Percentiles rank a stretch among this genome's conserved stretches.
These are phyloP conservation scores for Chytriomyces sp. DNA, from an alignment of 192 early-diverging fungal species.

Conservation along the genomic window DNA sequence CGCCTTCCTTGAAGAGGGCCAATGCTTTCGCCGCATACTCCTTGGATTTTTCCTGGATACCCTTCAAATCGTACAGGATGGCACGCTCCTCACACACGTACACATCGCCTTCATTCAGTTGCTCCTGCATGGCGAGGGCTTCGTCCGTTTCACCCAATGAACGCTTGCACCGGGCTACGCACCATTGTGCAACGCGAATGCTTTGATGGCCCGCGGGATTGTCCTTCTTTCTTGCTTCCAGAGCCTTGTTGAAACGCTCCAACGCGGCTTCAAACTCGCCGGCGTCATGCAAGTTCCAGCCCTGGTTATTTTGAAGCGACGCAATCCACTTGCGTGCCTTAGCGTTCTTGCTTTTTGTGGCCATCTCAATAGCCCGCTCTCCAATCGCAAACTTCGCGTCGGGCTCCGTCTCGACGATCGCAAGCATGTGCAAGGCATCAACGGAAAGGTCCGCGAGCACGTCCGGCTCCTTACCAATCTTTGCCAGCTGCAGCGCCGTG, in stretches of 20 bases:
- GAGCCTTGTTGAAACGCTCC: neutral
- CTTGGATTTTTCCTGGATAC: neutral
- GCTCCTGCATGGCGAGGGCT: neutral
- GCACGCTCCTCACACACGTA: conserved; percentile 15
- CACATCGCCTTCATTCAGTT: neutral
- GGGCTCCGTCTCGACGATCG: neutral
- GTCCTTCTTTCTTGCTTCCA: neutral
- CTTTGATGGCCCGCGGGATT: neutral
- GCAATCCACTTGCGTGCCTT: neutral
- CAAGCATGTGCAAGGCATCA: conserved; percentile 15
- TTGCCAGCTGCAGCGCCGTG: neutral
- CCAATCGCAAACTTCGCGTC: neutral
- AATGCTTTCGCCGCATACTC: conserved; percentile 11
- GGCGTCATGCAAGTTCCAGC: neutral
- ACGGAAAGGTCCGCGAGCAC: neutral
- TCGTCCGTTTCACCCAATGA: neutral
- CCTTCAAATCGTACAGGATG: neutral
- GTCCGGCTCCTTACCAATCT: neutral
- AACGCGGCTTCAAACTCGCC: neutral
- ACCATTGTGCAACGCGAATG: conserved; percentile 6
- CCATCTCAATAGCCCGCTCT: neutral
- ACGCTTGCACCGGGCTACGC: neutral
- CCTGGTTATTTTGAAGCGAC: neutral
- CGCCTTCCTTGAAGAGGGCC: neutral
- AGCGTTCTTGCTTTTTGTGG: neutral